These are phyloP conservation scores for Batkoa obscura DNA, from an alignment of 371 early-diverging fungal genomes.

Conservation along the genomic window DNA sequence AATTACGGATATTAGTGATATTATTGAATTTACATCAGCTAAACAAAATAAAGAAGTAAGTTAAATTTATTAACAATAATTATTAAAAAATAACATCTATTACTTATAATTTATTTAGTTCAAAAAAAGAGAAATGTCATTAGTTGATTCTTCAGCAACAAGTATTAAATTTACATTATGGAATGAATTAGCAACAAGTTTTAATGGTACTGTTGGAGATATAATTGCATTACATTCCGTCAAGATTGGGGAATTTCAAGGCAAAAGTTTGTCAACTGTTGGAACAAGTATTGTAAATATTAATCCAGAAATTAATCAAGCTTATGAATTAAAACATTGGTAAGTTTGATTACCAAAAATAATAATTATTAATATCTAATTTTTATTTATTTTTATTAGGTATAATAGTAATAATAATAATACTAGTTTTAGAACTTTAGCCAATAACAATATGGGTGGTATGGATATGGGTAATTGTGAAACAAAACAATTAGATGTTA, in stretches of 20 bases:
- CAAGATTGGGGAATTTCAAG: slow-evolving; percentile 72
- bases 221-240: slow-evolving; percentile 69
- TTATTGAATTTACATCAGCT: no score
- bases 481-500: neutral
- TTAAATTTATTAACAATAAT: no score
- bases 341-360: slow-evolving; percentile 23
- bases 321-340: slow-evolving; percentile 70
- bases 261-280: slow-evolving; percentile 31
- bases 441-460: slow-evolving; percentile 11
- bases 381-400: slow-evolving; percentile 1
- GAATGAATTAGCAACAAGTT: slow-evolving; percentile 64
- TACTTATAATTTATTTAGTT: no score
- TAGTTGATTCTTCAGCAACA: slow-evolving; percentile 61
- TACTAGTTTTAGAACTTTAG: slow-evolving; percentile 15
- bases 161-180: slow-evolving; percentile 75
- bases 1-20: slow-evolving; percentile 40
- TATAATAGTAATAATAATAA: slow-evolving; percentile 10
- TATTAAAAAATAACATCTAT: no score
- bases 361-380: no score
- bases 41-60: no score
- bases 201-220: slow-evolving; percentile 23
- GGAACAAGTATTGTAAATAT: slow-evolving; percentile 25
- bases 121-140: slow-evolving; percentile 60
- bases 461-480: slow-evolving; percentile 7
- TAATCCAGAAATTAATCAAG: slow-evolving; percentile 75